Base-by-base conservation (phyloP, 306 rosid genomes). In the Malus fusca region DNA sequence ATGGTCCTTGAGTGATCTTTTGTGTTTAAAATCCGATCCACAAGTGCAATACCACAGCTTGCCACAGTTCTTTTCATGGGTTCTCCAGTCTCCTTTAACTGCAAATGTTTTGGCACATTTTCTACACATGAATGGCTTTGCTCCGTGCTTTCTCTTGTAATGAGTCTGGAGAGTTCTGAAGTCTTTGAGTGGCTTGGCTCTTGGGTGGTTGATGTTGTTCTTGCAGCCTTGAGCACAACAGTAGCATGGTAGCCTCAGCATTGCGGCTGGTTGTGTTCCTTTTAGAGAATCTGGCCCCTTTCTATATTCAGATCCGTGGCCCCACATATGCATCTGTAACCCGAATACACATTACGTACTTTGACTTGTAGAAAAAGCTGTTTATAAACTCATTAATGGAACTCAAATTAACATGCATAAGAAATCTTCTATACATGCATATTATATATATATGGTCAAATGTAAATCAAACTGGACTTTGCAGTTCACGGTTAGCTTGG, bases 311-410 rank as follows among this genome's bases (percentile, higher is more conserved):
- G 97, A 95, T 33, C 97, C 98, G 66, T 95, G 98, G 8, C 96
- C 98, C 98, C 98, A 95, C 98, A 95, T 95, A 74, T 95, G 98
- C 98, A 95, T 95, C 98, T 95, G 83, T 46, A 82, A 17, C 65
- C 61, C 66, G 19, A 61, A 61, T 61, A 25, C 37, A 61, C 17
- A 13, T 18, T 61, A 4, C 17, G 14, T 61, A 7, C 28, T 61
- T 26, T 23, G 31, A 6, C 30, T 61, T 14, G 14, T 2, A 25
- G 26, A 25, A 25, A 58, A 35, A 56, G 6, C 13, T 56, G 62
- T 14, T n/a, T 11, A 8, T n/a, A 1, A 56, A 56, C 13, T 58
- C 63, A 58, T 58, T 22, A 58, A 5, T 58, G 11, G 63, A 22
- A 11, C 30, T 58, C 30, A 58, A 48, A 48, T 48, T 48, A 58